Evolutionary conservation across 441 rosid genomes (phyloP).

Genomic region (Kokia cookei): DNA sequence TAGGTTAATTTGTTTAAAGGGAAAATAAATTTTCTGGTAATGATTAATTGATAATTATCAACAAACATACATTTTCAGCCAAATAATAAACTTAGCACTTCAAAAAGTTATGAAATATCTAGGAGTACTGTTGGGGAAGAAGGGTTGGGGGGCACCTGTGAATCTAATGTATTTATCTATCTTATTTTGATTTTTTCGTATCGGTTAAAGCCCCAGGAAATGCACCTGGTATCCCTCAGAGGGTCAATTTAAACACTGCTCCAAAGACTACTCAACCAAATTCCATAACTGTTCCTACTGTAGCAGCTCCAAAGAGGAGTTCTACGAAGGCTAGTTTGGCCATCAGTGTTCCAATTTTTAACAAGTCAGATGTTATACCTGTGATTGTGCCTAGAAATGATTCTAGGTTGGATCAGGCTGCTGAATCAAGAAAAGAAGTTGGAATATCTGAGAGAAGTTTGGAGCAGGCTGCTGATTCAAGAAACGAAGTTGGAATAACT

Average conservation of each 20-base stretch:
- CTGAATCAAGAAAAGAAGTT: constrained; percentile 72
- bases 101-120: background rate
- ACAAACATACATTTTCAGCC: background rate
- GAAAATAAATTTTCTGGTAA: background rate
- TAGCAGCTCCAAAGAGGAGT: constrained; percentile 53
- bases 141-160: background rate
- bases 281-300: constrained; percentile 37
- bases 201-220: constrained; percentile 77
- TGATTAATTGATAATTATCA: background rate
- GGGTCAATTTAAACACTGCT: constrained; percentile 42
- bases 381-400: constrained; percentile 83
- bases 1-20: background rate
- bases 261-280: constrained; percentile 35
- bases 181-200: constrained; percentile 24
- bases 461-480: constrained; percentile 45
- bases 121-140: background rate
- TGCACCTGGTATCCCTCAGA: constrained; percentile 72
- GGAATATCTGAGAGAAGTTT: constrained; percentile 8
- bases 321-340: constrained; percentile 39
- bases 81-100: background rate
- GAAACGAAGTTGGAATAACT: constrained; percentile 42
- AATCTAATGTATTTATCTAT: background rate
- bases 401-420: constrained; percentile 49
- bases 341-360: constrained; percentile 43
- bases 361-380: constrained; percentile 56